Base-by-base conservation (phyloP, 2,329 filamentous ascomycete genomes). In the Zymoseptoria brevis region DNA sequence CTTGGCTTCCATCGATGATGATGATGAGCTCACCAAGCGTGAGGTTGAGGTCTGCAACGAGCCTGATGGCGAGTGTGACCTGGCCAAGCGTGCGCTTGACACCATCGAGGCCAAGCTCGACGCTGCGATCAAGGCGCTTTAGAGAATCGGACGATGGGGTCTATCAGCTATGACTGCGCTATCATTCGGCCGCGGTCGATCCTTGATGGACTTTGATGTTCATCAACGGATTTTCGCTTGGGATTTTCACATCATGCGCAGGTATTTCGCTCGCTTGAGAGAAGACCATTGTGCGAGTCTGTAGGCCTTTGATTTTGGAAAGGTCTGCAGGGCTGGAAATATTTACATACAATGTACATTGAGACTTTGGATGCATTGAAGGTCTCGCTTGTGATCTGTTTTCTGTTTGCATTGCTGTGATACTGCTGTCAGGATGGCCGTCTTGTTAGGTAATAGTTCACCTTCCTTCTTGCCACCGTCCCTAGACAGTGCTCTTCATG, bases 31-130 rank as follows among this genome's bases (percentile, higher is more conserved):
- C 57, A 53, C 56, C 19, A 49, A 56, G 55, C 30, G 51, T 53
- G 51, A 53, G 22, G 57, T 45, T 19, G 50, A 60, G 41, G 56
- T 54, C 41, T 66, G 64, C 52, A 53, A 59, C 56, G 61, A 30
- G 16, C 49, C 55, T n/a, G 59, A 56, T 16, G 64, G 64, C 57
- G 64, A 62, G 41, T 66, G 64, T 57, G 55, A 57, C 9, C 24
- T 59, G 13, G 62, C 57, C 48, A 58, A 62, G 58, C 49, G 56
- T 45, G 54, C 57, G 24, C 56, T 64, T 50, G 56, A 64, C 8
- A 50, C 60, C 53, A 57, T 66, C 19, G 64, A 64, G 59, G 57
- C 54, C 22, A 54, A 54, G n/a, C 60, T 64, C 45, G 52, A 64
- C 13, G 26, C 35, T 35, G 59, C 63, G 48, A 53, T 58, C 52